These are phyloP conservation scores for Panicum hallii DNA, from an alignment of 202 grass and related monocot species.

Conservation along the genomic window DNA sequence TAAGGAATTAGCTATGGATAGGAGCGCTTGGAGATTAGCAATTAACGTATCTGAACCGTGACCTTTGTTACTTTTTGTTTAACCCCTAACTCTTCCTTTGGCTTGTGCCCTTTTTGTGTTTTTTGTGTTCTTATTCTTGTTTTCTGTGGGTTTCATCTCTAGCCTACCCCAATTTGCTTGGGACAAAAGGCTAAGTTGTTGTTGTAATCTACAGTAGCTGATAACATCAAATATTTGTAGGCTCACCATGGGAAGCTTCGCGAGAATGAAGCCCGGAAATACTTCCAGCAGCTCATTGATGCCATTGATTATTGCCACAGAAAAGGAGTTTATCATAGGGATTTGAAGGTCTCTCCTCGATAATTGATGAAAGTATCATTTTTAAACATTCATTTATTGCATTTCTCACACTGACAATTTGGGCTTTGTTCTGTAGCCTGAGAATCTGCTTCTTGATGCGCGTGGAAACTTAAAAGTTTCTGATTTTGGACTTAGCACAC, in stretches of 20 bases:
- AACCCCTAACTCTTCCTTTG: too few relatives aligned
- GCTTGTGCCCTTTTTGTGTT: too few relatives aligned
- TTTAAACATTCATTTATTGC: conserved; percentile 4
- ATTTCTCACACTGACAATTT: conserved; percentile 35
- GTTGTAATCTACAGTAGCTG: neutral
- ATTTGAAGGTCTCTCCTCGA: conserved; percentile 77
- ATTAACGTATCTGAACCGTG: too few relatives aligned
- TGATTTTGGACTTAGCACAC: conserved; percentile 94
- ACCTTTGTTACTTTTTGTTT: too few relatives aligned
- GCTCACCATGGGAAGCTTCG: conserved; percentile 74
- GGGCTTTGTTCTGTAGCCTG: conserved; percentile 72
- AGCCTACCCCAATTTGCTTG: too few relatives aligned
- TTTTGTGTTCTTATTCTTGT: too few relatives aligned
- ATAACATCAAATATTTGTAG: conserved; percentile 49
- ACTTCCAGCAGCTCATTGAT: conserved; percentile 96
- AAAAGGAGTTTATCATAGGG: conserved; percentile 94
- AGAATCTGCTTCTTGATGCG: conserved; percentile 92
- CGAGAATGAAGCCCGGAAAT: conserved; percentile 79
- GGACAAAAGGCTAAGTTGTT: too few relatives aligned
- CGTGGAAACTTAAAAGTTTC: conserved; percentile 95
- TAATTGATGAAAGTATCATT: neutral
- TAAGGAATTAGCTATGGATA: too few relatives aligned
- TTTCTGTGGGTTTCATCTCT: too few relatives aligned
- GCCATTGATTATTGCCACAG: conserved; percentile 92
- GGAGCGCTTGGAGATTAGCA: too few relatives aligned